Percentiles rank a stretch among this genome's conserved stretches.
These are phyloP conservation scores for Umbelopsis isabellina DNA, from an alignment of 192 early-diverging fungal genomes.

Conservation along the genomic window DNA sequence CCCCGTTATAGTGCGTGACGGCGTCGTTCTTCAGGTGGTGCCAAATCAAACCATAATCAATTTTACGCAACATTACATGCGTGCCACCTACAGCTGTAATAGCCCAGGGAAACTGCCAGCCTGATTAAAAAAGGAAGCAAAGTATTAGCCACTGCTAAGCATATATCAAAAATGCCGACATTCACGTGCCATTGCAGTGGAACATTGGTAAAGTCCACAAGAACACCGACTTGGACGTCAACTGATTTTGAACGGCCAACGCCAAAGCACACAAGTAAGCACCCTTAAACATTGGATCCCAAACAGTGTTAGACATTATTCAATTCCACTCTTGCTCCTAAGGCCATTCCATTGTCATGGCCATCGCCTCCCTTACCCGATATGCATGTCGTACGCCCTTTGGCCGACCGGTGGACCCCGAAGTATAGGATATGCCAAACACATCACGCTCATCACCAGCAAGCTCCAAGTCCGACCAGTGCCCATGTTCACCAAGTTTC, in stretches of 20 bases:
- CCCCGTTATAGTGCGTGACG: conserved; percentile 61
- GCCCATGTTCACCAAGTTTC: conserved; percentile 5
- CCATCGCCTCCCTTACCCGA: conserved; percentile 20
- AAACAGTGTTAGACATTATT: background rate
- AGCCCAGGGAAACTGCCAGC: conserved; percentile 37
- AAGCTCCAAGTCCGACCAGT: conserved; percentile 51
- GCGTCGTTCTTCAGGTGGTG: conserved; percentile 42
- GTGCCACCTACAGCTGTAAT: conserved; percentile 28
- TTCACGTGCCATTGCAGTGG: conserved; percentile 51
- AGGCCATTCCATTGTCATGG: background rate
- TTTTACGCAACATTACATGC: conserved; percentile 55
- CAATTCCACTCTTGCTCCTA: background rate
- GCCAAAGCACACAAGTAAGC: conserved; percentile 53
- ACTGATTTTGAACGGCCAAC: conserved; percentile 45
- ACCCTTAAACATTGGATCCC: conserved; percentile 25
- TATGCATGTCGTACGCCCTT: conserved; percentile 60
- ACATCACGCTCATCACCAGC: conserved; percentile 48
- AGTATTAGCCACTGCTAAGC: background rate
- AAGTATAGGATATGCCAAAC: conserved; percentile 61
- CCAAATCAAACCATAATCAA: conserved; percentile 63
- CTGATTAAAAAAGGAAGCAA: conserved; percentile 29
- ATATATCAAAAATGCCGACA: conserved; percentile 8
- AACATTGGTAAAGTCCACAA: conserved; percentile 63
- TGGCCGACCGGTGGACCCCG: conserved; percentile 61
- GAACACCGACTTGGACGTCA: conserved; percentile 51